A percentile compares a stretch with the other conserved stretches of the same genome.
Conservation (phyloP, 768 basidiomycete species). For the Leccinum subgranulosum region DNA sequence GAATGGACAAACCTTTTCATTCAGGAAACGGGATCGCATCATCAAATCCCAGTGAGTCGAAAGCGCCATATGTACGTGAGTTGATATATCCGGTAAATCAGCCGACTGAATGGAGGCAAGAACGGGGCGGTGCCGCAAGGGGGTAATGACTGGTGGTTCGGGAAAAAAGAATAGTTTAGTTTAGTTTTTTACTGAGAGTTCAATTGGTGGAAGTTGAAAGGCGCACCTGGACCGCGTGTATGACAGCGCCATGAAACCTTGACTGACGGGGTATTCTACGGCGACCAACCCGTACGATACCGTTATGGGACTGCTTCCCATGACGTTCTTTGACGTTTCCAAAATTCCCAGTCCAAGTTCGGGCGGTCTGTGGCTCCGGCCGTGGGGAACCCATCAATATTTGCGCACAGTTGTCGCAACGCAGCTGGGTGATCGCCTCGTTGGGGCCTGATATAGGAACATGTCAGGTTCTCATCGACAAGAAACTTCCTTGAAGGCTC, state of each 20-base stretch:
- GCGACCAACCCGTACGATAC: conserved; percentile 26
- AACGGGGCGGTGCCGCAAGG: conserved; percentile 26
- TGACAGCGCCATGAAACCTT: conserved; percentile 35
- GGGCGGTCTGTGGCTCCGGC: conserved; percentile 10
- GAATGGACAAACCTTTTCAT: conserved; percentile 22
- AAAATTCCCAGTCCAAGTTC: conserved; percentile 2
- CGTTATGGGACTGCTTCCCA: conserved; percentile 28
- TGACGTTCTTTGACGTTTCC: conserved; percentile 23
- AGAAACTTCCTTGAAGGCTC: neutral
- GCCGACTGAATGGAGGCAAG: conserved; percentile 12
- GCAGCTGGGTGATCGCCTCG: conserved; percentile 7
- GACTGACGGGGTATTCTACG: conserved; percentile 29
- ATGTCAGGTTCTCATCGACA: conserved; percentile 14
- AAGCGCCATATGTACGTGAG: conserved; percentile 6
- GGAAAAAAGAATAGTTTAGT: conserved; percentile 23
- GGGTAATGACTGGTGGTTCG: conserved; percentile 17
- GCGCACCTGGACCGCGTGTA: conserved; percentile 33
- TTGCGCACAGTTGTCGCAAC: neutral
- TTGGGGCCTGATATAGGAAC: conserved; percentile 14
- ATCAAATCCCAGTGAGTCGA: conserved; percentile 12
- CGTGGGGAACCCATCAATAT: conserved; percentile 13
- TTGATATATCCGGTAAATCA: conserved; percentile 36
- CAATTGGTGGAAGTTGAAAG: neutral
- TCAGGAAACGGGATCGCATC: conserved; percentile 15
- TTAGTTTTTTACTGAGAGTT: conserved; percentile 2